Base-by-base conservation (phyloP, 2,329 filamentous ascomycete species). In the Passalora sequoiae region DNA sequence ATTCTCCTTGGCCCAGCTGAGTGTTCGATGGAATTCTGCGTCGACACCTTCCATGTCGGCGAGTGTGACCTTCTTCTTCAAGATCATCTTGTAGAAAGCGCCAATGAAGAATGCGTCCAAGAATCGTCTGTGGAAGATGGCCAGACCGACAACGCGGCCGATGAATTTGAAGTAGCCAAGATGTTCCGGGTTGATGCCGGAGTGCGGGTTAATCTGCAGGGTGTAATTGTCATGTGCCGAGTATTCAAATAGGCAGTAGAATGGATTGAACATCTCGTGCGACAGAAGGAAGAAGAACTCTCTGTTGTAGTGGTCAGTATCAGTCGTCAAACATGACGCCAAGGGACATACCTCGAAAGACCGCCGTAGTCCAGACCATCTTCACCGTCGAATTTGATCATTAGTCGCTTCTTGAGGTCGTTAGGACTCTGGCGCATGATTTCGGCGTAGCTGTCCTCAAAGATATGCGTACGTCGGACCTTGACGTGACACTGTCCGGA, bases 111-210 rank as follows among this genome's bases (percentile, higher is more conserved):
- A 98, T 24, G 92, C 94, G 65, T 98, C 92, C 52, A 98, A 72
- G 77, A 98, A 98, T 38, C 92, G 83, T 46, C 92, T 80, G 69
- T 98, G 92, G 81, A 98, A 98, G 61, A 98, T 98, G 49, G 92
- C 91, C 57, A 98, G 69, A 48, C 92, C 92, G 46, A 98, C 92
- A 20, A 98, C 92, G 47, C 92, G 87, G 37, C 92, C 92, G 61
- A 98, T 98, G 64, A 98, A 98, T 69, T 95, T 97, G 81, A 98
- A 98, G 72, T 97, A 98, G 66, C 96, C 97, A 60, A 98, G 74
- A 79, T 98, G 92, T 70, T 98, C 92, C 1, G 92, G 92, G 69
- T 98, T 98, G 70, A 98, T 97, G 53, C 92, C 92, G 15, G 92
- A 98, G 68, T 98, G 92, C 33, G 92, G 92, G 72, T 98, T 98